Evolutionary conservation across 2,329 filamentous ascomycete genomes (phyloP).

Genomic region (Neofusicoccum sp.): DNA sequence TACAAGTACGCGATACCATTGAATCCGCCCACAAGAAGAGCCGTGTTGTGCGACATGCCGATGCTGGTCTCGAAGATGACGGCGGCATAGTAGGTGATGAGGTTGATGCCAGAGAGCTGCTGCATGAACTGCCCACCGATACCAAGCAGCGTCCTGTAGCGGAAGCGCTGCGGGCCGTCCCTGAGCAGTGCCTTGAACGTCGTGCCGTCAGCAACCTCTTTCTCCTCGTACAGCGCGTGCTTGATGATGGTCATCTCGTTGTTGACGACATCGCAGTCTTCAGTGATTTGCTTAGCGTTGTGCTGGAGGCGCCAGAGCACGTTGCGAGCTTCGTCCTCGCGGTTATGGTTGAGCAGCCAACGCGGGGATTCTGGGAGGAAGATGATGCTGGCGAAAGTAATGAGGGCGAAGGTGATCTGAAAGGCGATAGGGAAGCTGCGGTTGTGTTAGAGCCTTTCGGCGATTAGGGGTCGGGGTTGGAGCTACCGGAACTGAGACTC

Average conservation of each 20-base stretch:
- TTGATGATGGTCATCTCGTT: constrained; percentile 43
- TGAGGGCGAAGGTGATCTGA: constrained; percentile 47
- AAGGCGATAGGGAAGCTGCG: constrained; percentile 48
- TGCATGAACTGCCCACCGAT: constrained; percentile 53
- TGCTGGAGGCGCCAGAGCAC: constrained; percentile 42
- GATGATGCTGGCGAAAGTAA: constrained; percentile 44
- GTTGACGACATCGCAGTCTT: constrained; percentile 28
- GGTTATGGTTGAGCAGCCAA: constrained; percentile 59
- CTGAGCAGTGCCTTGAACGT: constrained; percentile 43
- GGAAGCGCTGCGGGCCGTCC: constrained; percentile 48
- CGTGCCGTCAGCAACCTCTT: constrained; percentile 38
- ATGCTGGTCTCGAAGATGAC: constrained; percentile 51
- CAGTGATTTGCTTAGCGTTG: constrained; percentile 25
- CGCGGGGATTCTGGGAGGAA: constrained; percentile 61
- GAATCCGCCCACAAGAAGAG: constrained; percentile 37
- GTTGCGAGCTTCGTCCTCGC: constrained; percentile 54
- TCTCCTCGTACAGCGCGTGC: constrained; percentile 45
- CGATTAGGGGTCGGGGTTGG: not conserved
- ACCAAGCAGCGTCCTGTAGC: constrained; percentile 43
- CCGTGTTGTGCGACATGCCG: constrained; percentile 44
- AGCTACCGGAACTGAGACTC: constrained; percentile 27
- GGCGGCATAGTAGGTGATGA: constrained; percentile 49
- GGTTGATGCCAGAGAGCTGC: constrained; percentile 46
- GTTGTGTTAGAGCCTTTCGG: constrained; percentile 33
- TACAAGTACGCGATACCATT: constrained; percentile 50